These are phyloP conservation scores for Colletotrichum sp. DNA, from an alignment of 2,329 filamentous ascomycete species.

Conservation along the genomic window DNA sequence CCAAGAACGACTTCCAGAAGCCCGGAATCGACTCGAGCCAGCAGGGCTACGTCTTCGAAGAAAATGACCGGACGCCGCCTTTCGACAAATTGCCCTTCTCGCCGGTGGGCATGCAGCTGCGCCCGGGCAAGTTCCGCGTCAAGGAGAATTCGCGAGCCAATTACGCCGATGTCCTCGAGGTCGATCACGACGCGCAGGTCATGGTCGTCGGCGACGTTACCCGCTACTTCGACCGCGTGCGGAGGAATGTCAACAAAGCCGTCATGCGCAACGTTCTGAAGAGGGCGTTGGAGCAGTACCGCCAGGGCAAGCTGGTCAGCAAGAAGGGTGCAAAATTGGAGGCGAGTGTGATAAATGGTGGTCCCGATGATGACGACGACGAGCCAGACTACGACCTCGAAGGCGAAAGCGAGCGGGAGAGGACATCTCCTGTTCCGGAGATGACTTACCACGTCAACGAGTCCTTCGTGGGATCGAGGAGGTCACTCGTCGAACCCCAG, in stretches of 20 bases:
- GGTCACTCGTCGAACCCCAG: neutral
- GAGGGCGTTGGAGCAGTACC: slow-evolving; percentile 19
- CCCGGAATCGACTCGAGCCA: slow-evolving; percentile 21
- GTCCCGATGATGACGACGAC: slow-evolving; percentile 1
- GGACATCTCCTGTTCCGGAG: neutral
- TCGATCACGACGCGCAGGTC: slow-evolving; percentile 21
- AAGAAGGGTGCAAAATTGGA: slow-evolving; percentile 13
- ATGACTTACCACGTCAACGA: neutral
- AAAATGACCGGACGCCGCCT: slow-evolving; percentile 16
- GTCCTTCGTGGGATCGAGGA: neutral
- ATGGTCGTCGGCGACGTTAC: slow-evolving; percentile 19
- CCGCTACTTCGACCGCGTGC: slow-evolving; percentile 16
- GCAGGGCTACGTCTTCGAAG: slow-evolving; percentile 17
- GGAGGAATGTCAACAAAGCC: slow-evolving; percentile 18
- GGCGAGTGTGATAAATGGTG: slow-evolving; percentile 11
- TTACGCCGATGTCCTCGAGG: slow-evolving; percentile 19
- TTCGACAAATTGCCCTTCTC: slow-evolving; percentile 17
- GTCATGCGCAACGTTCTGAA: slow-evolving; percentile 20
- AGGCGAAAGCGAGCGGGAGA: slow-evolving; percentile 8
- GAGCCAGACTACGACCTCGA: neutral
- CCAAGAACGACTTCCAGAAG: slow-evolving; percentile 20
- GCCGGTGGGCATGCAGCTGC: slow-evolving; percentile 16
- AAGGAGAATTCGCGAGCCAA: slow-evolving; percentile 18
- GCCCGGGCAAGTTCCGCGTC: slow-evolving; percentile 20
- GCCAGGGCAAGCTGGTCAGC: slow-evolving; percentile 12